Percentiles rank a stretch among this genome's conserved stretches.
Evolutionary conservation across 768 basidiomycete genomes (phyloP).

Genomic region (Mycena leptocephala): DNA sequence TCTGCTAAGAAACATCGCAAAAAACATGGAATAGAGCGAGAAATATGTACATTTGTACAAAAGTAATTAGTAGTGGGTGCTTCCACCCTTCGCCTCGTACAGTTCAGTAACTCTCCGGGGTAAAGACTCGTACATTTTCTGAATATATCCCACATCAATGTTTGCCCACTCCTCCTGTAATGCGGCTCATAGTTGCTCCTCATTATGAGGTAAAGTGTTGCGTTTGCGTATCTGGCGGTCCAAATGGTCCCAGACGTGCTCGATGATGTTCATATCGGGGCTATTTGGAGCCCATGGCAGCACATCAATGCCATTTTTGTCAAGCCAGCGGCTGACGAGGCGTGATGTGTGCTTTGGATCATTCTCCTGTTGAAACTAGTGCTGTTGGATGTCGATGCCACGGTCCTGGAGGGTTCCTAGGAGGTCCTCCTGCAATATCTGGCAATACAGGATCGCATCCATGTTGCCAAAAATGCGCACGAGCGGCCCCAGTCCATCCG

Average conservation of each 20-base stretch:
- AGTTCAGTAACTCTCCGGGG: slow-evolving; percentile 18
- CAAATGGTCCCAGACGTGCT: slow-evolving; percentile 43
- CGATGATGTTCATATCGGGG: slow-evolving; percentile 46
- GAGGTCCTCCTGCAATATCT: slow-evolving; percentile 48
- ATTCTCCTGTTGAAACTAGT: too few species aligned
- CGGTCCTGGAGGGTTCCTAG: slow-evolving; percentile 45
- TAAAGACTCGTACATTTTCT: slow-evolving; percentile 16
- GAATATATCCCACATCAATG: slow-evolving; percentile 17
- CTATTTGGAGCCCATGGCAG: slow-evolving; percentile 50
- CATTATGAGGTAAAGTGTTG: slow-evolving; percentile 32
- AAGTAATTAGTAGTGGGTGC: slow-evolving; percentile 23
- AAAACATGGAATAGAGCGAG: too few species aligned
- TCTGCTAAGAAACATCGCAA: too few species aligned
- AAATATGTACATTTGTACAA: too few species aligned
- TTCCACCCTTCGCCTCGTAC: slow-evolving; percentile 9
- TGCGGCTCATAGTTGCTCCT: slow-evolving; percentile 42
- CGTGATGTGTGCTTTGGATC: too few species aligned
- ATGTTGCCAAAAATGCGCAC: slow-evolving; percentile 52
- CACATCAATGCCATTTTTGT: slow-evolving; percentile 41
- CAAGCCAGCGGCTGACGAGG: slow-evolving; percentile 50
- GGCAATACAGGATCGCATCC: slow-evolving; percentile 41
- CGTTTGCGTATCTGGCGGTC: slow-evolving; percentile 32
- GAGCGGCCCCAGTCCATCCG: slow-evolving; percentile 44
- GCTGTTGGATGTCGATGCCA: slow-evolving; percentile 42
- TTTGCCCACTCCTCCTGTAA: slow-evolving; percentile 23